Evolutionary conservation across 2,329 filamentous ascomycete genomes (phyloP), one percentile per base, ranked within the genome.

Genomic region (Diaporthe capsici): DNA sequence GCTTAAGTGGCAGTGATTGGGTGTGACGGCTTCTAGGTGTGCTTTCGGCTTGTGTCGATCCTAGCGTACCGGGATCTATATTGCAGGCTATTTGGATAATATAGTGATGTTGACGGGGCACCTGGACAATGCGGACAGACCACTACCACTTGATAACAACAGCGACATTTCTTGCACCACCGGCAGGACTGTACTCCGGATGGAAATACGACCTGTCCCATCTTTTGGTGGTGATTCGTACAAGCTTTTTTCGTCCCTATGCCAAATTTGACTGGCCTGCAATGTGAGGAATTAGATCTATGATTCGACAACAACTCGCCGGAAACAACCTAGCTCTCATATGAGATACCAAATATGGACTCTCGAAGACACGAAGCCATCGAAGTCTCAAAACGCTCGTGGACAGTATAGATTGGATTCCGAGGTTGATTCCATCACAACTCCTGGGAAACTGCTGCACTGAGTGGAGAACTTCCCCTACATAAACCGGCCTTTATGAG

Each of bases 81-180:
- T 51, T 75, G 47, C 65, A 75, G 72, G 63, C 75, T 68, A 71
- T 76, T 55, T 74, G 75, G 72, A 74, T 74, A 76, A 76, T 74
- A 44, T 39, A 51, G 47, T 28, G 25, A 55, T 25, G 31, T 17
- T 44, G 42, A 63, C 55, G 51, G 42, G 42, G 47, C 4, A 42
- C 49, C 65, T n/a, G 49, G 17, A 20, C 34, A 55, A 49, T 9
- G 10, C 31, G 42, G 49, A 55, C 31, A 31, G n/a, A 1, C 49
- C 65, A 42, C 25, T 49, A 10, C 25, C 39, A 28, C 7, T 42
- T 31, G 34, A 42, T 8, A 15, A 6, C 65, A 12, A 20, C 12
- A 9, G 2, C 4, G 0, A 12, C 22, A 51, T 12, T 1, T 42
- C 65, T 28, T 28, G 10, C 4, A 55, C 8, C 9, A 28, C 9